phyloP scores from a whole-genome alignment of 768 basidiomycete species.

The Kockovaella imperatae region DNA sequence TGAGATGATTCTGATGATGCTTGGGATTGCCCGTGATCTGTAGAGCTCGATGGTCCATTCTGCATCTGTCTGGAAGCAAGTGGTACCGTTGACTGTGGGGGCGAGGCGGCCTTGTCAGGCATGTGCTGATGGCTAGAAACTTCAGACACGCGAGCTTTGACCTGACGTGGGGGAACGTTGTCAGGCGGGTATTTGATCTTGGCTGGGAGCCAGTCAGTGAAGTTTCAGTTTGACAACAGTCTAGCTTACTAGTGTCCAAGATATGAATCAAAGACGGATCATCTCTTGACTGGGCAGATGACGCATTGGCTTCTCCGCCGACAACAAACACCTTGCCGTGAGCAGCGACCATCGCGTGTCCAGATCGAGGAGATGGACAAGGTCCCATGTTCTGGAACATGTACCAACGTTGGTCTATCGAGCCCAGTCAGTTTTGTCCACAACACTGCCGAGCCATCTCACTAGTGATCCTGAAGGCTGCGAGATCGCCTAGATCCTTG shows the following conservation, averaged over 20 bases:
- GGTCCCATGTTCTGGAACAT: slow-evolving; percentile 99
- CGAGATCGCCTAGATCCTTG: slow-evolving; percentile 85
- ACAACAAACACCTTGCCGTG: slow-evolving; percentile 78
- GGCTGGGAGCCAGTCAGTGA: slow-evolving; percentile 51
- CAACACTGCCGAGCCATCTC: slow-evolving; percentile 44
- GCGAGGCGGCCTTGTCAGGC: slow-evolving; percentile 8
- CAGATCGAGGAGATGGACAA: slow-evolving; percentile 80
- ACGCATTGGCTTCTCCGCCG: slow-evolving; percentile 81
- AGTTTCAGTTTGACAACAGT: neutral
- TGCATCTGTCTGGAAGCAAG: no score
- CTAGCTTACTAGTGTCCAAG: slow-evolving; percentile 79
- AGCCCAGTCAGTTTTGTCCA: slow-evolving; percentile 5
- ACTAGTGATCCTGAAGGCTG: slow-evolving; percentile 97
- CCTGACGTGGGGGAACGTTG: slow-evolving; percentile 33
- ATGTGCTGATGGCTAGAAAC: neutral
- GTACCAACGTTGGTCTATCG: slow-evolving; percentile 89
- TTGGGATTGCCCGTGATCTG: slow-evolving; percentile 21
- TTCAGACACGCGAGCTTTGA: slow-evolving; percentile 2
- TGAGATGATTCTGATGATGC: slow-evolving; percentile 7
- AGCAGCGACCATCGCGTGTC: slow-evolving; percentile 95
- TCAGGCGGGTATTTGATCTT: slow-evolving; percentile 87
- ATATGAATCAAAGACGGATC: slow-evolving; percentile 79
- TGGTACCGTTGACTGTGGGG: slow-evolving; percentile 11
- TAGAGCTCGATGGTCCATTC: slow-evolving; percentile 20
- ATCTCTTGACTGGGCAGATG: slow-evolving; percentile 57